A percentile compares a stretch with the other conserved stretches of the same genome.
Conservation (phyloP, 1,139 yeast species). For the Kurtzmaniella natalensis region DNA sequence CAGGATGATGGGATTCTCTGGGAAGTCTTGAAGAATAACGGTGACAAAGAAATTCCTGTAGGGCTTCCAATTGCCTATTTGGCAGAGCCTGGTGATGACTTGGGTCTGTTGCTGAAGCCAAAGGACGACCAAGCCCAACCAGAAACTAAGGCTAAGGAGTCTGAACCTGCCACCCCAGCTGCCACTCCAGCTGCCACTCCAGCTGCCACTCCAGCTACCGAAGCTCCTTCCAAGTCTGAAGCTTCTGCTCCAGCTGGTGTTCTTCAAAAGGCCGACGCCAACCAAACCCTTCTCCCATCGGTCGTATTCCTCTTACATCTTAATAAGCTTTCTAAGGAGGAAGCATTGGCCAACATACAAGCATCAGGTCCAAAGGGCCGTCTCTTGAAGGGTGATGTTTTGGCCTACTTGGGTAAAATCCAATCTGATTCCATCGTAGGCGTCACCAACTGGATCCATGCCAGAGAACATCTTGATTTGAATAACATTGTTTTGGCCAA, state of each 20-base stretch:
- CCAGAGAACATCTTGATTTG: slow-evolving; percentile 68
- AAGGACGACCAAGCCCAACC: slow-evolving; percentile 20
- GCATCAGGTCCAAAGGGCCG: slow-evolving; percentile 92
- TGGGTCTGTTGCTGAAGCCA: slow-evolving; percentile 61
- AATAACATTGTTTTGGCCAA: slow-evolving; percentile 59
- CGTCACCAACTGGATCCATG: slow-evolving; percentile 54
- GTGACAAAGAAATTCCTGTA: slow-evolving; percentile 76
- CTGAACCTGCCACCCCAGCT: slow-evolving; percentile 10
- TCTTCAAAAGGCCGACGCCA: slow-evolving; percentile 50
- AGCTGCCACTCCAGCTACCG: slow-evolving; percentile 6
- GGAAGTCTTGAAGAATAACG: slow-evolving; percentile 67
- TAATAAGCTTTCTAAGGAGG: slow-evolving; percentile 59
- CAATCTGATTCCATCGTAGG: slow-evolving; percentile 47
- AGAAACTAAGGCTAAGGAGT: slow-evolving; percentile 12
- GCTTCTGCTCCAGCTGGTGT: slow-evolving; percentile 15
- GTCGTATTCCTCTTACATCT: slow-evolving; percentile 64
- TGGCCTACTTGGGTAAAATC: slow-evolving; percentile 76
- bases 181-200: slow-evolving; percentile 10
- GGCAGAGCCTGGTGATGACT: slow-evolving; percentile 87
- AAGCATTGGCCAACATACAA: slow-evolving; percentile 65
- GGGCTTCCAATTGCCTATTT: slow-evolving; percentile 83
- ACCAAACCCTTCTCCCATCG: slow-evolving; percentile 73
- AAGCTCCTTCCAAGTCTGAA: slow-evolving; percentile 7
- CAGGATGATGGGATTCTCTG: slow-evolving; percentile 88
- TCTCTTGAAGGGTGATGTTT: slow-evolving; percentile 83